Conservation (phyloP, 345 rosid species). For the Leavenworthia alabamica region DNA sequence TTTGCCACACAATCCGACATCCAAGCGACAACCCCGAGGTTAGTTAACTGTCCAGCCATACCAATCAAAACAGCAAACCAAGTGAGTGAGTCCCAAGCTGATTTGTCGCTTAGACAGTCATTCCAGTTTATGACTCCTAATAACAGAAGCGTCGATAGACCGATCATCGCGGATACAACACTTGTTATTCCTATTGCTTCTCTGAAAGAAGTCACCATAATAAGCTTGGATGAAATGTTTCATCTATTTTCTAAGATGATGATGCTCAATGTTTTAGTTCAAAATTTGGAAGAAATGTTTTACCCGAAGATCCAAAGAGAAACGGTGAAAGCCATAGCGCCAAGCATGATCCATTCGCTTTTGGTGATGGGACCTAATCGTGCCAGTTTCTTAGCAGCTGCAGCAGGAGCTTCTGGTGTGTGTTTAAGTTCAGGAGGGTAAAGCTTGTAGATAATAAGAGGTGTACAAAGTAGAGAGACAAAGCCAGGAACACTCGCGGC, state of each 20-base stretch:
- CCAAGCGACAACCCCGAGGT: constrained; percentile 78
- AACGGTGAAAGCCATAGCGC: constrained; percentile 83
- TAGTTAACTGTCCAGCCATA: constrained; percentile 89
- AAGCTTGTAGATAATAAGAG: constrained; percentile 64
- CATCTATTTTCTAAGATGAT: neutral
- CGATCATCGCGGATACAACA: constrained; percentile 96
- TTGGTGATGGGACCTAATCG: constrained; percentile 70
- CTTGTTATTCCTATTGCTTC: constrained; percentile 75
- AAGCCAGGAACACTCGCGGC: constrained; percentile 82
- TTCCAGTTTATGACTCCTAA: constrained; percentile 93
- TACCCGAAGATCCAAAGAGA: constrained; percentile 88
- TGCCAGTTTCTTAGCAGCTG: constrained; percentile 73
- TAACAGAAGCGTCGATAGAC: constrained; percentile 63
- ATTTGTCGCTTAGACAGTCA: constrained; percentile 86
- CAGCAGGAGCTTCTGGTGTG: constrained; percentile 93
- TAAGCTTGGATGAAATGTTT: neutral
- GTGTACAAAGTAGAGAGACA: constrained; percentile 68
- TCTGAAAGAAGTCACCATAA: constrained; percentile 30
- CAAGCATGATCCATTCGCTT: constrained; percentile 86
- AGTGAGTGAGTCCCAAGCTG: constrained; percentile 93
- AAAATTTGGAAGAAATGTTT: constrained; percentile 17
- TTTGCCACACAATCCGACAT: constrained; percentile 71
- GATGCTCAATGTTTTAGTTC: neutral
- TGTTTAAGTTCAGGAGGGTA: constrained; percentile 90
- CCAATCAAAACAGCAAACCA: constrained; percentile 95